phyloP scores from a whole-genome alignment of 2,329 filamentous ascomycete species.

The Exophiala oligosperma region DNA sequence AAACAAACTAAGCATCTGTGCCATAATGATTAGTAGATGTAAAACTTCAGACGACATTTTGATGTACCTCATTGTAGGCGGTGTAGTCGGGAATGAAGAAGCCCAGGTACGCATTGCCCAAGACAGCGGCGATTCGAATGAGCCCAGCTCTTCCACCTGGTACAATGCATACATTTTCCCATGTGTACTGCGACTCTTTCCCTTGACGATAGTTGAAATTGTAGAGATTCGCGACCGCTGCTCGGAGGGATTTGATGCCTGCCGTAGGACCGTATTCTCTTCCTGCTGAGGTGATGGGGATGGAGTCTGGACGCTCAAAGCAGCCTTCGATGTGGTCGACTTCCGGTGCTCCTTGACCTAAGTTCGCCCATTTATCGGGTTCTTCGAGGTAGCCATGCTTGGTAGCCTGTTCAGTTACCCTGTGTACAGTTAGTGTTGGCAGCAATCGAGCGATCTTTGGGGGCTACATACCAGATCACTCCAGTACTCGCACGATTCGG shows the following conservation, averaged over 20 bases:
- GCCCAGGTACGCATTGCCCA: constrained; percentile 87
- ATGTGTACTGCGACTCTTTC: constrained; percentile 87
- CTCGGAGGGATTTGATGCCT: constrained; percentile 85
- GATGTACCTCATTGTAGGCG: constrained; percentile 74
- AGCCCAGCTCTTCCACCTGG: constrained; percentile 81
- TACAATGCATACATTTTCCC: constrained; percentile 97
- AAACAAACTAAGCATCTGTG: constrained; percentile 82
- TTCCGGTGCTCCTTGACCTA: constrained; percentile 91
- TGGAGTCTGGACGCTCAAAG: constrained; percentile 75
- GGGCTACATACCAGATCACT: constrained; percentile 80
- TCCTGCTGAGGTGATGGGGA: constrained; percentile 75
- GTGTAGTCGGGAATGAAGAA: constrained; percentile 97
- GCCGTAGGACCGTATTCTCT: constrained; percentile 93
- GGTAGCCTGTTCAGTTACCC: constrained; percentile 63
- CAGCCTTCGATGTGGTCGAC: constrained; percentile 90
- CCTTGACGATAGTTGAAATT: constrained; percentile 88
- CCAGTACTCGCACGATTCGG: constrained; percentile 85
- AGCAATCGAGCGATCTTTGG: neutral
- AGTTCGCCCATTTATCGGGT: constrained; percentile 82
- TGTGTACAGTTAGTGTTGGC: constrained; percentile 3
- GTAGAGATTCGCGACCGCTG: constrained; percentile 88
- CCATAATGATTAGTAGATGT: neutral
- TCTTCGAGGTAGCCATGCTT: constrained; percentile 87
- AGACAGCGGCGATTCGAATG: constrained; percentile 89
- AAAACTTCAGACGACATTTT: neutral